Evolutionary conservation across 768 basidiomycete genomes (phyloP), one percentile per base, ranked within the genome.

Genomic region (Leccinellum luteum): DNA sequence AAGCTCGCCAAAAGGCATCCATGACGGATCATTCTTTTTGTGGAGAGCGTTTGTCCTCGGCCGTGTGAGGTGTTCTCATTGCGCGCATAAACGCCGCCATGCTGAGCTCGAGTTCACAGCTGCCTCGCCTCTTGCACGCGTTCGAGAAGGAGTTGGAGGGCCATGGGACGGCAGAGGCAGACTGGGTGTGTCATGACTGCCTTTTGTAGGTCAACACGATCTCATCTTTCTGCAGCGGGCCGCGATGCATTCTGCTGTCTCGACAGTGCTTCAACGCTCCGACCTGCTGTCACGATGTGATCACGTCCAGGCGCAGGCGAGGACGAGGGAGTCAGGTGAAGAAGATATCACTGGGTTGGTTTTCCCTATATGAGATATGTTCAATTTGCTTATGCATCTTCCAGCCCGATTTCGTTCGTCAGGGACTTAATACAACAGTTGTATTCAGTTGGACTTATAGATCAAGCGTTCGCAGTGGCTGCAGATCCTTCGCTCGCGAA

Each of bases 41-140:
- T 92, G 89, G 90, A 82, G 81, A 61, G 79, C 84, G 19, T 92
- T 91, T 65, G 77, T 89, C 19, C 73, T 89, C 54, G 85, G 88
- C 38, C 80, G 90, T 53, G 90, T 92, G 72, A 64, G 86, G 51
- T 60, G 53, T 50, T n/a, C 30, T 57, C 21, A 35, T 60, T 54
- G 38, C 31, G 19, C 14, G 38, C 27, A 6, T 41, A 30, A 21
- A 58, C 0, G 31, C n/a, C 31, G 55, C 8, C 49, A 32, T 48
- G 31, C 43, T 61, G 30, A 62, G 34, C 50, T 7, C 25, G 17
- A 23, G 51, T 60, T 13, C 25, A 31, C 65, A 90, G 89, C 75
- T 92, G 13, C 89, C 90, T 28, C 74, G 73, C 15, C 71, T 91
- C 23, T 62, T 92, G 31, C 65, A 74, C 7, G 69, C 67, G n/a